Base-by-base conservation (phyloP, 2,329 filamentous ascomycete species). In the Talaromyces amestolkiae region DNA sequence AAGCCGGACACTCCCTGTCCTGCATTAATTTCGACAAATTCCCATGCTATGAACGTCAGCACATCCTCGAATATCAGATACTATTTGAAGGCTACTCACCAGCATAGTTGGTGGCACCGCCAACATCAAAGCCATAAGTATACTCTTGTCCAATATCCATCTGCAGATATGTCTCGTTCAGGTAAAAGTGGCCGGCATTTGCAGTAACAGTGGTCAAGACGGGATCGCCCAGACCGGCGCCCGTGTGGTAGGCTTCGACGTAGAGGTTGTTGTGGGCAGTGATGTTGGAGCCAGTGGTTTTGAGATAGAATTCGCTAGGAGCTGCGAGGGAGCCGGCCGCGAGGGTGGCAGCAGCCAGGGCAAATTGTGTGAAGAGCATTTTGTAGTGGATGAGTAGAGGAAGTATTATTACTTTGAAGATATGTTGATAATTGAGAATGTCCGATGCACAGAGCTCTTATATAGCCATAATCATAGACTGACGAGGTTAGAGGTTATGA, bases 241-340 rank as follows among this genome's bases (percentile, higher is more conserved):
- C 76, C n/a, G 76, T 78, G 70, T 80, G 78, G 68, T 78, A 80
- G 43, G 72, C 69, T 33, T 72, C 72, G 33, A 80, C 70, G 35
- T 75, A 79, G 62, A 78, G 73, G 66, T 75, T 64, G 68, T 78
- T 77, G 67, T 77, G 73, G 1, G 70, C 56, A 0, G 68, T 24
- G 58, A 73, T 70, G 24, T 65, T 62, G 10, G 74, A 69, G 13
- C 68, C 71, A n/a, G 68, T 66, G 22, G 77, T 75, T 68, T 78
- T 79, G 37, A 79, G 70, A 62, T 72, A 69, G 68, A 78, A 78
- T 37, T 70, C 64, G 11, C 56, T 41, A 2, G 75, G 74, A 61
- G 64, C 69, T 47, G 75, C 74, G 11, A 68, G 61, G 45, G 69
- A 72, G 31, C 71, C 62, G 56, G 73, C 70, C 61, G 72, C 70